Evolutionary conservation across 192 early-diverging fungal species (phyloP).

Genomic region (Entomortierella lignicola): DNA sequence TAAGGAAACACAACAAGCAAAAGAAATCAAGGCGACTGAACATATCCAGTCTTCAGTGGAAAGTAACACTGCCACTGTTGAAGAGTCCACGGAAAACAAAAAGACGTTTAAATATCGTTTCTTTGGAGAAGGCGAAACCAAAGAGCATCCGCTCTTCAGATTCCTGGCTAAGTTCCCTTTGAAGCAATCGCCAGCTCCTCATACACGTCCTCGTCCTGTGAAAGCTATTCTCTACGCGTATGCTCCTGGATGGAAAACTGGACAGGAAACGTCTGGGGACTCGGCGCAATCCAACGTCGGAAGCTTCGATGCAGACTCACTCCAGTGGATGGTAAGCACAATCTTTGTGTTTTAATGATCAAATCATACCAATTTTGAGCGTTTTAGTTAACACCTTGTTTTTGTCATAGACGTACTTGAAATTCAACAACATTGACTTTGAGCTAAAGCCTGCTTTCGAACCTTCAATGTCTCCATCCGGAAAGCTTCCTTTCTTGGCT

Average conservation of each 20-base stretch:
- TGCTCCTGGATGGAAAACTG: conserved; percentile 37
- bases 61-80: not conserved
- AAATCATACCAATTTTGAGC: too few relatives aligned
- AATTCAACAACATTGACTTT: conserved; percentile 47
- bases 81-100: not conserved
- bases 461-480: conserved; percentile 44
- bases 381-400: not conserved
- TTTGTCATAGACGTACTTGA: conserved; percentile 30
- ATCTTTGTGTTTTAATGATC: not conserved
- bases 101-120: conserved; percentile 17
- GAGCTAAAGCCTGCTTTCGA: conserved; percentile 43
- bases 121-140: conserved; percentile 31
- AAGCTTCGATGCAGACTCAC: conserved; percentile 54
- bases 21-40: not conserved
- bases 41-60: not conserved
- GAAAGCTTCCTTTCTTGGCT: conserved; percentile 44
- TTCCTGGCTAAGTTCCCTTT: conserved; percentile 45
- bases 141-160: conserved; percentile 33
- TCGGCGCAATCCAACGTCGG: conserved; percentile 6
- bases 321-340: conserved; percentile 48
- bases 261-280: not conserved
- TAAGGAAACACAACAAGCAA: not conserved
- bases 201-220: conserved; percentile 24
- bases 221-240: conserved; percentile 42
- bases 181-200: conserved; percentile 34